Percentiles rank a stretch among this genome's conserved stretches.
Evolutionary conservation across 75 land plant species (phyloP).

Genomic region (Cunninghamia lanceolata): DNA sequence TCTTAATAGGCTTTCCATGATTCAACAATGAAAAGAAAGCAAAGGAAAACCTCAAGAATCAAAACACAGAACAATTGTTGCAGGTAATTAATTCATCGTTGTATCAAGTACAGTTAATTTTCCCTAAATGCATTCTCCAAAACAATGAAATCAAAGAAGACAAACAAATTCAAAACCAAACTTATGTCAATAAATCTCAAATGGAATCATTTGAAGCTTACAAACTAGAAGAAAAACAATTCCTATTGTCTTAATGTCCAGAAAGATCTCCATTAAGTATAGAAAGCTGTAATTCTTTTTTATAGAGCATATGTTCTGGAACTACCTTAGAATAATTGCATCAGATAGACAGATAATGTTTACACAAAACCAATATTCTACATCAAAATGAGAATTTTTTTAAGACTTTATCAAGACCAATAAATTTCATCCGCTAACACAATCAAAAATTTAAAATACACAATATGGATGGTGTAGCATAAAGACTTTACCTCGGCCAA

Average conservation of each 20-base stretch:
- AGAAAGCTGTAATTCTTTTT: background rate
- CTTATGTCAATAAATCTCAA: background rate
- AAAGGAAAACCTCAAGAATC: background rate
- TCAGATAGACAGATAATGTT: background rate
- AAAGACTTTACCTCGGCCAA: conserved; percentile 60
- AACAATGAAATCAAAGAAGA: background rate
- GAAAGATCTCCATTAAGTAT: background rate
- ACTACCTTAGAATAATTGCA: background rate
- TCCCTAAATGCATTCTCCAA: background rate
- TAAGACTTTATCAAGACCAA: background rate
- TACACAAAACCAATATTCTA: background rate
- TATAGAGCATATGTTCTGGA: background rate
- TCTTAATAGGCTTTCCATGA: background rate
- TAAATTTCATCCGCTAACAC: background rate
- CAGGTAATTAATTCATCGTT: background rate
- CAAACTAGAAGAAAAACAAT: background rate
- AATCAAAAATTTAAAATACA: background rate
- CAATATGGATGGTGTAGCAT: background rate
- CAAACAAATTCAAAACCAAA: background rate
- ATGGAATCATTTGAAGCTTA: background rate
- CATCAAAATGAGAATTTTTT: background rate
- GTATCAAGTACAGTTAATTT: background rate
- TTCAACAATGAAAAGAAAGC: background rate
- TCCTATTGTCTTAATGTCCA: background rate
- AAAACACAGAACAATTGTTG: background rate